Conservation (phyloP, 176 grass and related monocot genomes). For the Lolium perenne region DNA sequence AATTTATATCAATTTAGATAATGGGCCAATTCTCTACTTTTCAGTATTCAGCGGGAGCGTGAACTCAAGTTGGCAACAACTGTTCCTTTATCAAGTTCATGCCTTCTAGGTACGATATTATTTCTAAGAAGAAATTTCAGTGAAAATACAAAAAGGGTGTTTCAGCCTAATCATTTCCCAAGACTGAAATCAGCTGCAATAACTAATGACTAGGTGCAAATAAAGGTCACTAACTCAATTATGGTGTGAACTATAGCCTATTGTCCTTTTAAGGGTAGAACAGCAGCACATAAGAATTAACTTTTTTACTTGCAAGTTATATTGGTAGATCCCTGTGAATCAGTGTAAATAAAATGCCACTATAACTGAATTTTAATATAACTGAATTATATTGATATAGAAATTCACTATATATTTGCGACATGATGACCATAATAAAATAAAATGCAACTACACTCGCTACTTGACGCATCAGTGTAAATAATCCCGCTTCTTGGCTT, state of each 20-base stretch:
- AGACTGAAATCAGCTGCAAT: not conserved
- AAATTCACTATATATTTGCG: not conserved
- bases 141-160: not conserved
- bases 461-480: not conserved
- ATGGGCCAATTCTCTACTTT: not conserved
- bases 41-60: not conserved
- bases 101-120: not conserved
- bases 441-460: slow-evolving; percentile 14
- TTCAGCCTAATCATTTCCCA: not conserved
- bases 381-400: not conserved
- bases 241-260: not conserved
- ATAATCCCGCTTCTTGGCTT: slow-evolving; percentile 31
- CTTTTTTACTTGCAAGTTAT: not conserved
- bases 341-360: too few relatives aligned
- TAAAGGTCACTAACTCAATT: not conserved
- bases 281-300: not conserved
- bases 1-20: not conserved
- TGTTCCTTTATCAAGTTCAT: slow-evolving; percentile 19
- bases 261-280: not conserved
- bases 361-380: slow-evolving; percentile 40
- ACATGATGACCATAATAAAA: not conserved
- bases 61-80: slow-evolving; percentile 8
- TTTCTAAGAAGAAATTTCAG: slow-evolving; percentile 20
- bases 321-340: not conserved
- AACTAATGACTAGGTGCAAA: not conserved